A percentile compares a stretch with the other conserved stretches of the same genome.
phyloP scores from a whole-genome alignment of 192 early-diverging fungal genomes.

The Coemansia sp. region DNA sequence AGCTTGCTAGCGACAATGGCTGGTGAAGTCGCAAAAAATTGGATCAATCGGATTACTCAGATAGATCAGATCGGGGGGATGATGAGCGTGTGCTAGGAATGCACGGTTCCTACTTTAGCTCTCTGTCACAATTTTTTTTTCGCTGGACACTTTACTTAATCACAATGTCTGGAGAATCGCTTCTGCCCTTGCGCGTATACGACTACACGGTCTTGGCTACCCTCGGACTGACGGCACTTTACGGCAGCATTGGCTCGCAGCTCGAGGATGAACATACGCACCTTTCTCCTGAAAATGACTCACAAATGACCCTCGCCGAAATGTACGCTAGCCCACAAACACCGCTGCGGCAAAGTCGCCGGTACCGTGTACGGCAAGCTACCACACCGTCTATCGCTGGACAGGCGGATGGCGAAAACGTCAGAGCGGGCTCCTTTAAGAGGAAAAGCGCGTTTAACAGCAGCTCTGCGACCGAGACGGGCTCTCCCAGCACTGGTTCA shows the following conservation, averaged over 20 bases:
- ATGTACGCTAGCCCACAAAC: slow-evolving; percentile 18
- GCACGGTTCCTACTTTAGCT: not conserved
- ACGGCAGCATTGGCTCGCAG: slow-evolving; percentile 30
- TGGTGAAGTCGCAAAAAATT: not conserved
- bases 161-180: slow-evolving; percentile 29
- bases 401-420: not conserved
- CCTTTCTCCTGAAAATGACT: not conserved
- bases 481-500: not conserved
- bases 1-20: not conserved
- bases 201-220: slow-evolving; percentile 49
- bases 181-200: slow-evolving; percentile 32
- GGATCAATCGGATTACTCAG: not conserved
- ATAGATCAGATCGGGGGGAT: slow-evolving; percentile 5
- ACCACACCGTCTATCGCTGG: not conserved
- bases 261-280: slow-evolving; percentile 22
- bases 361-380: not conserved
- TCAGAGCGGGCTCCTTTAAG: slow-evolving; percentile 5
- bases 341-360: not conserved
- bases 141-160: not conserved
- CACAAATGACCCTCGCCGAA: not conserved
- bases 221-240: slow-evolving; percentile 41
- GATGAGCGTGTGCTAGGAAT: not conserved
- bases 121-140: not conserved
- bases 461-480: not conserved
- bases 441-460: slow-evolving; percentile 27